These are phyloP conservation scores for Xylariales sp. DNA, from an alignment of 2,329 filamentous ascomycete species.

Conservation along the genomic window DNA sequence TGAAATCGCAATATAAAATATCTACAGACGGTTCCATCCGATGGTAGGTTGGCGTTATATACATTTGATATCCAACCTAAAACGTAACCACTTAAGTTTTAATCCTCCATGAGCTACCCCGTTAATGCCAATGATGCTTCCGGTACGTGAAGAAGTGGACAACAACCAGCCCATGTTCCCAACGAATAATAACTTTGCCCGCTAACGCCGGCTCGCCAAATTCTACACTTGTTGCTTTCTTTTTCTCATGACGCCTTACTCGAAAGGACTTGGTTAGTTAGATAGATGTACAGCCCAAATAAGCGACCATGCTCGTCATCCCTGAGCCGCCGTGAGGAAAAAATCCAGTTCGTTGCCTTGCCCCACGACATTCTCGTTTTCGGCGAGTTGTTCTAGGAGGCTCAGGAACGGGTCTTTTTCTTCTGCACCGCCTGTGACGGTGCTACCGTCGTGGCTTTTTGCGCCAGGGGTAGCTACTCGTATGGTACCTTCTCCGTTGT, in stretches of 20 bases:
- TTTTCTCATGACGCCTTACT: conserved; percentile 7
- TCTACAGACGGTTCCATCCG: conserved; percentile 15
- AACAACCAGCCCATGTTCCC: conserved; percentile 15
- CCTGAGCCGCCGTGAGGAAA: conserved; percentile 64
- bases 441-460: conserved; percentile 63
- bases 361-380: conserved; percentile 78
- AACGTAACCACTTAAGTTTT: conserved; percentile 18
- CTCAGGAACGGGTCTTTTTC: conserved; percentile 87
- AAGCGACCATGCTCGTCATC: conserved; percentile 31
- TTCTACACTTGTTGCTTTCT: conserved; percentile 30
- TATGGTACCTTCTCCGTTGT: conserved; percentile 34
- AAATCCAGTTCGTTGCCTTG: conserved; percentile 82
- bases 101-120: conserved; percentile 9
- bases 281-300: conserved; percentile 20
- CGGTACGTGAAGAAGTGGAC: conserved; percentile 11
- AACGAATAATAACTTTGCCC: conserved; percentile 11
- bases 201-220: conserved; percentile 29
- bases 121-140: conserved; percentile 27
- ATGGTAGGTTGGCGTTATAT: conserved; percentile 10
- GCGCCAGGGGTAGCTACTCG: conserved; percentile 57
- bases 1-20: conserved; percentile 8
- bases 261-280: neutral
- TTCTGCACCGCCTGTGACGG: conserved; percentile 61
- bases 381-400: conserved; percentile 82
- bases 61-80: conserved; percentile 16